A percentile compares a stretch with the other conserved stretches of the same genome.
phyloP scores from a whole-genome alignment of 345 rosid species.

The Citrus australasica region DNA sequence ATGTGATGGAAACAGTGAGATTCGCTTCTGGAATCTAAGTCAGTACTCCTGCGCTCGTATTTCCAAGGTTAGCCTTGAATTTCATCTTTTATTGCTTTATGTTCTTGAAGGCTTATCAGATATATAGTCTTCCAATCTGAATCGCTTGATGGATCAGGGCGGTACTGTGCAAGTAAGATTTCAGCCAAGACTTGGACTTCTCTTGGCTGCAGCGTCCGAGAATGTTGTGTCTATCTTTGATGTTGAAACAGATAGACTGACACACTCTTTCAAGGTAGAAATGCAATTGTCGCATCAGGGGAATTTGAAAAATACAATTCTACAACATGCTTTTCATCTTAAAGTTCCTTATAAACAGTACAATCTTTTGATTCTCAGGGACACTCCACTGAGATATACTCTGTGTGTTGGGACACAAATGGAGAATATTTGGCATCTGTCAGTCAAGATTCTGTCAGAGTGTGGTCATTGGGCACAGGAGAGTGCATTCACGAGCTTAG shows the following conservation, averaged over 20 bases:
- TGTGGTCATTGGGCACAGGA: slow-evolving; percentile 75
- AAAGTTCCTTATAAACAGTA: neutral
- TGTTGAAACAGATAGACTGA: slow-evolving; percentile 55
- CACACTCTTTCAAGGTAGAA: slow-evolving; percentile 54
- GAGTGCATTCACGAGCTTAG: slow-evolving; percentile 72
- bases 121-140: slow-evolving; percentile 8
- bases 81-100: neutral
- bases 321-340: neutral
- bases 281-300: slow-evolving; percentile 1
- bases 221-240: slow-evolving; percentile 71
- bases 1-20: slow-evolving; percentile 84
- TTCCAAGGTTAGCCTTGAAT: slow-evolving; percentile 55
- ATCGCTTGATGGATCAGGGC: slow-evolving; percentile 50
- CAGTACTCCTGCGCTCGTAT: slow-evolving; percentile 38
- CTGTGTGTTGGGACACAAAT: slow-evolving; percentile 75
- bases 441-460: slow-evolving; percentile 63
- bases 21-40: slow-evolving; percentile 76
- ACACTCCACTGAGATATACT: slow-evolving; percentile 56
- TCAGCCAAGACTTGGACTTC: slow-evolving; percentile 80
- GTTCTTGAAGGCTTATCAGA: slow-evolving; percentile 16
- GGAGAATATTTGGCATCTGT: slow-evolving; percentile 83
- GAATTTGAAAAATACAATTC: neutral
- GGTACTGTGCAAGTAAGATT: slow-evolving; percentile 72
- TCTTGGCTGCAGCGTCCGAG: slow-evolving; percentile 81
- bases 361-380: slow-evolving; percentile 43